Evolutionary conservation across 441 rosid genomes (phyloP), one percentile per base, ranked within the genome.

Genomic region (Manihot esculenta): DNA sequence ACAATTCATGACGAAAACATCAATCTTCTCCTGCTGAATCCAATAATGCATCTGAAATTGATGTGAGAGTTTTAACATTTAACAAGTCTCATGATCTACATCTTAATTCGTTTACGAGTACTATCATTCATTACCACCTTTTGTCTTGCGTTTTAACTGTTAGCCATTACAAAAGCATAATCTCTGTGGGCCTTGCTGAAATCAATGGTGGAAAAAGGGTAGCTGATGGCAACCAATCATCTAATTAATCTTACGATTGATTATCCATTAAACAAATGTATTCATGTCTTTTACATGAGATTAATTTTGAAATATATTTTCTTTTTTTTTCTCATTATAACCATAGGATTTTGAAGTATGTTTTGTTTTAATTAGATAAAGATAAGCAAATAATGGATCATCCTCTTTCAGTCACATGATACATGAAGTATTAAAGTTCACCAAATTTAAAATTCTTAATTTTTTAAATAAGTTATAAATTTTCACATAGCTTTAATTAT

Each of bases 11-110:
- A 44, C 30, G 8, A 66, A 45, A 14, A 47, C 72, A 49, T 30
- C 75, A 5, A 41, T n/a, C 38, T 20, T 24, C 67, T 61, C 24
- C 33, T 55, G 10, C 55, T 50, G 66, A 56, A 33, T 68, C 60
- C 68, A 21, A 58, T 35, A 50, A 11, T 51, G 71, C n/a, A 42
- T 30, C 71, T 63, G 3, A 44, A 33, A 17, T 64, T 11, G 14
- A 72, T 79, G 79, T 74, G 45, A 64, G 56, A 18, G 26, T 53
- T 30, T n/a, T n/a, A n/a, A n/a, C n/a, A n/a, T n/a, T n/a, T n/a
- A n/a, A n/a, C n/a, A n/a, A n/a, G n/a, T n/a, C 56, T 15, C 21
- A 3, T 18, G 5, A 14, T 7, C 17, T 0, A 1, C 17, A 15
- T 49, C 21, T 18, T 49, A 49, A 15, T 3, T 0, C 13, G 14